Percentiles rank a stretch among this genome's conserved stretches.
Evolutionary conservation across 1,284 basidiomycete genomes (phyloP).

Genomic region (Sparassis latifolia): DNA sequence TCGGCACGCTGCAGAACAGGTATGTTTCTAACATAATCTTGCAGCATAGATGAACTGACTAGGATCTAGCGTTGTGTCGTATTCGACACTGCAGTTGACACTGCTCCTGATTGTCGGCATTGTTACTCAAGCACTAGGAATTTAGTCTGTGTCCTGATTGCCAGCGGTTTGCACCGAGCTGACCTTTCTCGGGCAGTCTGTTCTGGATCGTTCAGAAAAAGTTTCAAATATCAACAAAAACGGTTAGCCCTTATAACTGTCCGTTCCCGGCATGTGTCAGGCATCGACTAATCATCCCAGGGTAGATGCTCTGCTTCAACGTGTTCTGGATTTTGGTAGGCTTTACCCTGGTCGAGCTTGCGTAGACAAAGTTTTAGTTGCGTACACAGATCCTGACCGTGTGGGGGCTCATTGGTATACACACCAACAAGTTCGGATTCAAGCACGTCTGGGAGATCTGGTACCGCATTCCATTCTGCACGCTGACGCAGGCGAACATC

Average conservation of each 20-base stretch:
- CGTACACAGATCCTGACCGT: slow-evolving; percentile 49
- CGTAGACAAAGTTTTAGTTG: too few relatives aligned
- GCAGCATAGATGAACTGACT: not conserved
- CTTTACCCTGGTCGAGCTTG: not conserved
- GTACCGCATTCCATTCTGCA: slow-evolving; percentile 27
- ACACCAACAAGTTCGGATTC: slow-evolving; percentile 71
- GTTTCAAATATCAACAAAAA: slow-evolving; percentile 67
- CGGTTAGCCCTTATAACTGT: slow-evolving; percentile 27
- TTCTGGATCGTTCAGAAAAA: slow-evolving; percentile 78
- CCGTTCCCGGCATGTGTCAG: too few relatives aligned
- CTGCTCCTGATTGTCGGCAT: slow-evolving; percentile 75
- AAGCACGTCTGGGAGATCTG: slow-evolving; percentile 81
- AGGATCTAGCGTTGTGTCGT: slow-evolving; percentile 43
- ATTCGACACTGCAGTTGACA: slow-evolving; percentile 63
- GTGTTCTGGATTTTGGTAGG: slow-evolving; percentile 66
- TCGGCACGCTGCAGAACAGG: slow-evolving; percentile 75
- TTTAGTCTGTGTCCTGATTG: slow-evolving; percentile 47
- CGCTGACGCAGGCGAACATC: not conserved
- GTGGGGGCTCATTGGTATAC: slow-evolving; percentile 76
- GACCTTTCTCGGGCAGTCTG: slow-evolving; percentile 30
- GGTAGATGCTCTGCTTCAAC: slow-evolving; percentile 67
- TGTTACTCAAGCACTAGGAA: slow-evolving; percentile 65
- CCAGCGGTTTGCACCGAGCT: slow-evolving; percentile 1
- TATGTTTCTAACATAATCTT: slow-evolving; percentile 23
- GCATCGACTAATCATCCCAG: slow-evolving; percentile 2